Conservation (phyloP, 2,329 filamentous ascomycete genomes). For the Fusarium algeriense region DNA sequence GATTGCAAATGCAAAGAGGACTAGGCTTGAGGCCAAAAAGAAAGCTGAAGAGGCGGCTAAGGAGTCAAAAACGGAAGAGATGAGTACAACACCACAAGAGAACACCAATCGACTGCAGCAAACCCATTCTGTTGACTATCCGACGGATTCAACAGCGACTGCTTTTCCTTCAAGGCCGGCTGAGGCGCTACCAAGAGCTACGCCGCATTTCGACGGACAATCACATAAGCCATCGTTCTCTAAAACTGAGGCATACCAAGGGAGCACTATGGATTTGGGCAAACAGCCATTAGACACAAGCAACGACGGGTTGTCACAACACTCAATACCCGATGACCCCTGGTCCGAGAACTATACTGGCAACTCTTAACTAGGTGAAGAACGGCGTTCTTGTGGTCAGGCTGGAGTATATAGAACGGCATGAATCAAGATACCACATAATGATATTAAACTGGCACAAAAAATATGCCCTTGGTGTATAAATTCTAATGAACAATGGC, state of each 20-base stretch:
- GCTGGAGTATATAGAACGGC: constrained; percentile 8
- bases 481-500: constrained; percentile 38
- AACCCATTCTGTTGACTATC: neutral
- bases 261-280: neutral
- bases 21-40: constrained; percentile 57
- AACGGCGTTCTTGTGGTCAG: constrained; percentile 1
- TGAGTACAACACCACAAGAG: neutral
- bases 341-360: neutral
- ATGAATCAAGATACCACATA: constrained; percentile 32
- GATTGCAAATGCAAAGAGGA: constrained; percentile 79
- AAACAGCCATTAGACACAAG: neutral
- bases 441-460: constrained; percentile 13
- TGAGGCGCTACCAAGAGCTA: neutral
- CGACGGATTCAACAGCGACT: neutral
- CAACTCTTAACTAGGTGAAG: neutral
- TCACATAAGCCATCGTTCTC: neutral
- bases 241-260: neutral
- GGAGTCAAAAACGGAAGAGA: constrained; percentile 8
- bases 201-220: neutral
- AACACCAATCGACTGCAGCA: neutral
- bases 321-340: neutral
- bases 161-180: neutral
- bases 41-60: constrained; percentile 41
- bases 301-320: neutral
- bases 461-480: constrained; percentile 20